Percentiles rank a stretch among this genome's conserved stretches.
Conservation (phyloP, 345 rosid genomes). For the Pugionium cornutum region DNA sequence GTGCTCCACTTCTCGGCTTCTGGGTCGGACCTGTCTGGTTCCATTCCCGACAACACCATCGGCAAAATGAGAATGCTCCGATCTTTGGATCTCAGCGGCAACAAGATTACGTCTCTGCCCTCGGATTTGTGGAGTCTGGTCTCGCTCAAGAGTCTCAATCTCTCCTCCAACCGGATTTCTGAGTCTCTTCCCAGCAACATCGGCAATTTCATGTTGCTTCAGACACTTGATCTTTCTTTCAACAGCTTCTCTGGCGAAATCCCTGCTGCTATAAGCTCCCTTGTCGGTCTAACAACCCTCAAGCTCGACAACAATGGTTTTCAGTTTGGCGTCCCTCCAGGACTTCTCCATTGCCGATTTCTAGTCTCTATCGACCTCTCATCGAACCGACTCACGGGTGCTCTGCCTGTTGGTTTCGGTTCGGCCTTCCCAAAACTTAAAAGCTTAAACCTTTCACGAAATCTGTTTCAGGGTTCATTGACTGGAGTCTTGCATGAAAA, state of each 20-base stretch:
- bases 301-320: constrained; percentile 61
- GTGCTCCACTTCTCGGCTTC: constrained; percentile 53
- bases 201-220: constrained; percentile 69
- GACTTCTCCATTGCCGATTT: constrained; percentile 54
- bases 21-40: constrained; percentile 64
- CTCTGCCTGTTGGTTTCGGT: constrained; percentile 69
- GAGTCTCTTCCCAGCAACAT: constrained; percentile 66
- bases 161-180: constrained; percentile 72
- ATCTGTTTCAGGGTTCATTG: constrained; percentile 68
- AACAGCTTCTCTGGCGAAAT: constrained; percentile 77
- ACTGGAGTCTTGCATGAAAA: constrained; percentile 52
- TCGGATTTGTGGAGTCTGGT: constrained; percentile 88
- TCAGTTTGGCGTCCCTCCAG: constrained; percentile 60
- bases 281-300: constrained; percentile 52
- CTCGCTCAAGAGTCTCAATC: constrained; percentile 62
- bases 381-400: constrained; percentile 60
- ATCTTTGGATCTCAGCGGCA: constrained; percentile 74
- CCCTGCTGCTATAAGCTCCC: constrained; percentile 66
- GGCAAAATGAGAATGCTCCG: constrained; percentile 76
- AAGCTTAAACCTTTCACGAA: constrained; percentile 68
- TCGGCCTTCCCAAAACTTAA: constrained; percentile 64
- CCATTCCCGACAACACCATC: constrained; percentile 77
- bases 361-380: constrained; percentile 68
- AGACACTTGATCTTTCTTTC: constrained; percentile 67
- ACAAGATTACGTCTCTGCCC: constrained; percentile 74